Evolutionary conservation across 2,329 filamentous ascomycete species (phyloP), one percentile per base, ranked within the genome.

Genomic region (Ophiostoma sp.): DNA sequence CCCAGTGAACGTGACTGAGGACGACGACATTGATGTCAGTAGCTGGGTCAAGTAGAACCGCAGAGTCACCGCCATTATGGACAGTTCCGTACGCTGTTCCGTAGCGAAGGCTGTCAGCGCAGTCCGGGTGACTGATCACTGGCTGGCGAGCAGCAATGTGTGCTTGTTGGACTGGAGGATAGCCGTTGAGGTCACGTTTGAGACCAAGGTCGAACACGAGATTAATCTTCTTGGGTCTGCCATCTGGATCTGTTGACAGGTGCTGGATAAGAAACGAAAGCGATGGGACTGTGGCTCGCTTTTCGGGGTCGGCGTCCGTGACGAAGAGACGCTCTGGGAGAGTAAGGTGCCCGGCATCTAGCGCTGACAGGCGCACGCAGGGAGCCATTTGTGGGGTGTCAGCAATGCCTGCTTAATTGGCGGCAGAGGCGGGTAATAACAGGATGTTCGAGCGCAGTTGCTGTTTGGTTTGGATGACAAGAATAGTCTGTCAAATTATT

Each of bases 1-100:
- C 87, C 82, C 86, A 89, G 76, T 90, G 87, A 0, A 87, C 82
- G 74, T 90, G 88, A 75, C 84, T 86, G 1, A 88, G 78, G 8
- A 89, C 78, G 6, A 82, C 78, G 0, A 77, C 52, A 68, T 81
- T 77, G 48, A 83, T 78, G 25, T 78, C 78, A 6, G 33, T 69
- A 1, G 74, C 48, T 0, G 74, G 74, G n/a, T 75, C 73, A 0
- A 76, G 71, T 0, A 61, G 57, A 11, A 78, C 79, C 1, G 15
- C 31, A 5, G 55, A 3, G 75, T 22, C 19, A n/a, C 50, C 50
- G 3, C 50, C 50, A 1, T 52, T 73, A 68, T 63, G 3, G 8
- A 22, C 31, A 7, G 1, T 3, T 3, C 19, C 15, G 61, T 66
- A 66, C 6, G 36, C 22, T 4, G 61, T 48, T 2, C 61, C 61